Evolutionary conservation across 164 flowering plant genomes (phyloP).

Genomic region (Hamamelis virginiana): DNA sequence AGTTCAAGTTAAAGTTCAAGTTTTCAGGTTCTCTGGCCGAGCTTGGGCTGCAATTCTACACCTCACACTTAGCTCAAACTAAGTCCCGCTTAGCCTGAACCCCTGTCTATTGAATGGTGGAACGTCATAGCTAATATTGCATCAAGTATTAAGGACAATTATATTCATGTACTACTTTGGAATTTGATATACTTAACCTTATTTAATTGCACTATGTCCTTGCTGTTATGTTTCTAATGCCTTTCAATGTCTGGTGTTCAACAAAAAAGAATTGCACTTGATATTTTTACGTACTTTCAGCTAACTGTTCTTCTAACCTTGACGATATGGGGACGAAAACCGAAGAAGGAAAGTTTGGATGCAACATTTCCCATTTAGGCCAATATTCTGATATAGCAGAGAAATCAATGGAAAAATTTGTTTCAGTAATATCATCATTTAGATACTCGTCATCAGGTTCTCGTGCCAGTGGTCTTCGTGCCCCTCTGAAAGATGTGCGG

Average conservation of each 20-base stretch:
- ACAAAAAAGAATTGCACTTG: not conserved
- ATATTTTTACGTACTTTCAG: slow-evolving; percentile 25
- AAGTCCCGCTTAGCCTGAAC: too few relatives aligned
- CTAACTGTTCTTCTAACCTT: slow-evolving; percentile 16
- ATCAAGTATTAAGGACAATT: not conserved
- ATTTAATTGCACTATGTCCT: too few relatives aligned
- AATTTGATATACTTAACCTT: too few relatives aligned
- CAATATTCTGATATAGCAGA: slow-evolving; percentile 77
- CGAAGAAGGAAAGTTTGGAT: slow-evolving; percentile 62
- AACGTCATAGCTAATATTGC: not conserved
- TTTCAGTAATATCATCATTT: slow-evolving; percentile 70
- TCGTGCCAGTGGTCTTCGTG: slow-evolving; percentile 97
- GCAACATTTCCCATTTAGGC: slow-evolving; percentile 76
- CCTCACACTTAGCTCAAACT: too few relatives aligned
- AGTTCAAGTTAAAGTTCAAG: not conserved
- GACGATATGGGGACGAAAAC: slow-evolving; percentile 24
- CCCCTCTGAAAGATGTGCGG: slow-evolving; percentile 78
- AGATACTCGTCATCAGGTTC: slow-evolving; percentile 68
- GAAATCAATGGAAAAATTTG: slow-evolving; percentile 82
- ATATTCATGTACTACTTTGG: not conserved
- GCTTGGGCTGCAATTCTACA: not conserved
- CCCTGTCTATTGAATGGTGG: too few relatives aligned
- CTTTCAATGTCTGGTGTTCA: too few relatives aligned
- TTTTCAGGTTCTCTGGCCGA: not conserved
- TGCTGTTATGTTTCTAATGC: too few relatives aligned